Conservation (phyloP, 2,329 filamentous ascomycete genomes). For the Epichloe festucae region DNA sequence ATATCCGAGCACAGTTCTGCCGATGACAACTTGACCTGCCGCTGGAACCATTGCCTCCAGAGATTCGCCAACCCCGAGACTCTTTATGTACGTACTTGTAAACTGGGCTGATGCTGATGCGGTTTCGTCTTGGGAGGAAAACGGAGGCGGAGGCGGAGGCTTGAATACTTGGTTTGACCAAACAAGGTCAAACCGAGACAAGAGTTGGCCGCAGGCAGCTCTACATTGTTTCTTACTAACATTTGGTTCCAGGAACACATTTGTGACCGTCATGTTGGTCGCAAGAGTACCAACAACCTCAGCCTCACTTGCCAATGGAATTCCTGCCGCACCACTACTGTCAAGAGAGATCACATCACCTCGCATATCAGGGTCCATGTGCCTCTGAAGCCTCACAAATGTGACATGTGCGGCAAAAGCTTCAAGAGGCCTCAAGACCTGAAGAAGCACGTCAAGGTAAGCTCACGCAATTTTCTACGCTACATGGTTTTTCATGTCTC, state of each 20-base stretch:
- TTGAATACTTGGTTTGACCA: neutral
- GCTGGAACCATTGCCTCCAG: slow-evolving; percentile 46
- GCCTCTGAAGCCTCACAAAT: slow-evolving; percentile 98
- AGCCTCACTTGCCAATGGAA: slow-evolving; percentile 97
- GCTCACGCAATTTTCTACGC: slow-evolving; percentile 2
- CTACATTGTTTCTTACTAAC: neutral
- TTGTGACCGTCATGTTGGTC: slow-evolving; percentile 93
- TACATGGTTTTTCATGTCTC: neutral
- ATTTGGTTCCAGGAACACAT: slow-evolving; percentile 70
- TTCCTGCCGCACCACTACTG: slow-evolving; percentile 86
- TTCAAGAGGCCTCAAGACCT: slow-evolving; percentile 98
- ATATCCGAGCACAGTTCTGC: slow-evolving; percentile 28
- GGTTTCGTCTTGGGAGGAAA: neutral
- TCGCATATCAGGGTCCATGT: slow-evolving; percentile 98
- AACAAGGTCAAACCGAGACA: neutral
- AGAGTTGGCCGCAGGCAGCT: neutral
- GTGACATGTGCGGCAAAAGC: slow-evolving; percentile 95
- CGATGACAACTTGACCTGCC: slow-evolving; percentile 46
- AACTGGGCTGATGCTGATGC: neutral
- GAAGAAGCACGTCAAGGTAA: slow-evolving; percentile 93
- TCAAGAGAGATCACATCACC: slow-evolving; percentile 98
- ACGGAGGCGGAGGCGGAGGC: neutral
- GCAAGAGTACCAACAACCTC: slow-evolving; percentile 98
- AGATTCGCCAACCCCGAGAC: slow-evolving; percentile 44
- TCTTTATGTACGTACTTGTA: slow-evolving; percentile 40